Base-by-base conservation (phyloP, 2,329 filamentous ascomycete genomes). In the Diaporthe sp. region DNA sequence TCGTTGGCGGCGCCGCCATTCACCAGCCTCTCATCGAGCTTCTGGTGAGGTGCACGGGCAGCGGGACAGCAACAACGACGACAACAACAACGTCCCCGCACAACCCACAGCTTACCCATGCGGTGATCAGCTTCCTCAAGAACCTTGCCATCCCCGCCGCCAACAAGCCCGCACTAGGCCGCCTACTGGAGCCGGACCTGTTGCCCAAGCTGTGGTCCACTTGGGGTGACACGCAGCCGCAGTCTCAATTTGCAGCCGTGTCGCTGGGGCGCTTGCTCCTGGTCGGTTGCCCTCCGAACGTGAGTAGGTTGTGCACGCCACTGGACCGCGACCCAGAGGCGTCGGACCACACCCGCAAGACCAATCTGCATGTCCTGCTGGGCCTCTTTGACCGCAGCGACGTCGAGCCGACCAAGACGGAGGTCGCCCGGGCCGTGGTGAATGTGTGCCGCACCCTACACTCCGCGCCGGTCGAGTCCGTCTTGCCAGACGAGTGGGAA, bases 231-330 rank as follows among this genome's bases (percentile, higher is more conserved):
- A 85, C 87, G 0, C 84, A 89, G 61, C 86, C 87, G 13, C 90
- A 92, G 78, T 87, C 92, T 4, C 91, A 92, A 78, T 92, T 92
- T 78, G 87, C 88, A 10, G 88, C 90, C 25, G 86, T 92, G 31
- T 91, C 90, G 0, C 85, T 93, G 3, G 85, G 88, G 2, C 88
- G 91, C 2, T 83, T 92, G 28, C 86, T 93, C 6, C 84, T 92
- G 3, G 84, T 88, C 58, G 87, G 87, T 61, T 90, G 87, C 70
- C 85, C 87, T 0, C 77, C 82, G 2, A 93, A 92, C 77, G 89
- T 90, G 3, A 81, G 82, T 3, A 84, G 83, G 28, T 79, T 92
- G n/a, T 89, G 88, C 79, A 79, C 82, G 0, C 85, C 86, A 6
- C 7, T 49, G 19, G 25, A 13, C 42, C 79, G 82, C 4, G 85